phyloP scores from a whole-genome alignment of 495 filamentous ascomycete genomes.

The Aspergillus heteromorphus region DNA sequence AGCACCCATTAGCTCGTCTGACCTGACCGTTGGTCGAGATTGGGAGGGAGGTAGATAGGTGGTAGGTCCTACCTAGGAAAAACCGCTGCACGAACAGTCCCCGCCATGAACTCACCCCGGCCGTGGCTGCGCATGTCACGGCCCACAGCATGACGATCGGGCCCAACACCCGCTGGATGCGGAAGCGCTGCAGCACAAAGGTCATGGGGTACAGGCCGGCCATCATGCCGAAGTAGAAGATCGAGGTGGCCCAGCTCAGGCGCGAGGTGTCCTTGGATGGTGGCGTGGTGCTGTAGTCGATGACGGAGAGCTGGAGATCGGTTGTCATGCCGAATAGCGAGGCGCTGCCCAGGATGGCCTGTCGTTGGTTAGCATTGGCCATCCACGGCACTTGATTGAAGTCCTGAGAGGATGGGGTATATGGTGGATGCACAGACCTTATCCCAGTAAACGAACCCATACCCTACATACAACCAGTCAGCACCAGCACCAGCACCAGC shows the following conservation, averaged over 20 bases:
- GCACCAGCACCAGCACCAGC: too few relatives aligned
- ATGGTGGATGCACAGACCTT: too few relatives aligned
- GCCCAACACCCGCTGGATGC: slow-evolving; percentile 56
- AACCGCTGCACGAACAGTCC: slow-evolving; percentile 67
- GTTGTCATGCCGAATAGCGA: slow-evolving; percentile 70
- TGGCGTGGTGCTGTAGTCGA: slow-evolving; percentile 49
- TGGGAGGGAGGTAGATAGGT: too few relatives aligned
- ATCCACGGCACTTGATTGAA: too few relatives aligned
- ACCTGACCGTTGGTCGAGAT: too few relatives aligned
- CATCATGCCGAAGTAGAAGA: slow-evolving; percentile 79
- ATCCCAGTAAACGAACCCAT: slow-evolving; percentile 75
- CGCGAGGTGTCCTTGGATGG: slow-evolving; percentile 54
- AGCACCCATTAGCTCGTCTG: too few relatives aligned
- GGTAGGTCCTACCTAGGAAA: slow-evolving; percentile 54
- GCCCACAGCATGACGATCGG: slow-evolving; percentile 63
- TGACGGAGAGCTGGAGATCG: slow-evolving; percentile 52
- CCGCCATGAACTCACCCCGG: slow-evolving; percentile 56
- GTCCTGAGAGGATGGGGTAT: too few relatives aligned
- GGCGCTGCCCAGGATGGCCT: slow-evolving; percentile 69
- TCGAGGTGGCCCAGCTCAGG: slow-evolving; percentile 67
- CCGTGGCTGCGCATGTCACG: slow-evolving; percentile 60
- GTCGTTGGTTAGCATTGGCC: too few relatives aligned
- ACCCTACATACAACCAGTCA: slow-evolving; percentile 30
- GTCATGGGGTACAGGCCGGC: slow-evolving; percentile 69
- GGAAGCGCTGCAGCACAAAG: slow-evolving; percentile 60